phyloP scores from a whole-genome alignment of 345 rosid species.

The Rhodamnia argentea region DNA sequence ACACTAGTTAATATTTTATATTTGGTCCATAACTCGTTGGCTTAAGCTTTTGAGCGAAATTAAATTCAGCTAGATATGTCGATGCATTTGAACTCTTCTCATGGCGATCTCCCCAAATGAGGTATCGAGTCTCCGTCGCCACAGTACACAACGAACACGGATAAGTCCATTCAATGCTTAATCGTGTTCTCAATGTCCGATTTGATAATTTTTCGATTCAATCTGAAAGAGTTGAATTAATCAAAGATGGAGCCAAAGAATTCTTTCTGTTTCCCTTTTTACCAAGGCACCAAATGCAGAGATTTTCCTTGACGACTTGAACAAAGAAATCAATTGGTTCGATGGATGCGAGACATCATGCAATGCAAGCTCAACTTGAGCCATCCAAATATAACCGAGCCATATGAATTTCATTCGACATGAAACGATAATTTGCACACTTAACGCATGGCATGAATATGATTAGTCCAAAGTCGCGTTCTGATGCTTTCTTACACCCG shows the following conservation, averaged over 20 bases:
- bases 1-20: neutral
- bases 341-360: too few relatives aligned
- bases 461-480: neutral
- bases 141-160: rapidly evolving
- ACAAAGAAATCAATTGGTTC: neutral
- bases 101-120: neutral
- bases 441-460: neutral
- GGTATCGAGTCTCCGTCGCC: neutral
- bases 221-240: neutral
- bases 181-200: neutral
- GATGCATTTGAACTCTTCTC: neutral
- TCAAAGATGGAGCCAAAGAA: neutral
- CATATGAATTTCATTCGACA: too few relatives aligned
- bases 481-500: neutral
- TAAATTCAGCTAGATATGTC: neutral
- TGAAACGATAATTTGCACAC: neutral
- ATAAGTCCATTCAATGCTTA: neutral
- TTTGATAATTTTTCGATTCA: neutral
- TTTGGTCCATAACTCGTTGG: rapidly evolving
- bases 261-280: neutral
- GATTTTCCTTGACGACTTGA: neutral
- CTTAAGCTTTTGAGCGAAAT: neutral
- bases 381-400: neutral
- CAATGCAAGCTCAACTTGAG: too few relatives aligned
- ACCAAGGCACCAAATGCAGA: neutral